These are phyloP conservation scores for Kuraishia hungarica DNA, from an alignment of 805 yeast genomes.

Conservation along the genomic window DNA sequence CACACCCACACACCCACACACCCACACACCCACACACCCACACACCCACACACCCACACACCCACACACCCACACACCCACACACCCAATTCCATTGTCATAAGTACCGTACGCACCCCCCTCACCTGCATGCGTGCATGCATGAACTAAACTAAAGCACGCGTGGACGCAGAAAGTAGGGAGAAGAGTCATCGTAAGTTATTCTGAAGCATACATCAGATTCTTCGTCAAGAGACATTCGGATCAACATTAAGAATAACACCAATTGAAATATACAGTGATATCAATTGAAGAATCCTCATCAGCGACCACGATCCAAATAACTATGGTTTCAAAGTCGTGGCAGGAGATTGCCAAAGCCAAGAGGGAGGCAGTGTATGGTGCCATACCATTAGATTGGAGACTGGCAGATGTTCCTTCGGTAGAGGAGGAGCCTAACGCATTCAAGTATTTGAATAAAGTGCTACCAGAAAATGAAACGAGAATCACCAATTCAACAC, in stretches of 20 bases:
- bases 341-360: not conserved
- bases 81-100: too few species aligned
- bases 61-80: too few species aligned
- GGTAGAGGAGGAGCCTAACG: slow-evolving; percentile 18
- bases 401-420: slow-evolving; percentile 15
- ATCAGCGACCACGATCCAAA: too few species aligned
- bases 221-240: not conserved
- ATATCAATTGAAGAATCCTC: not conserved
- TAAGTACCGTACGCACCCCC: too few species aligned
- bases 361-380: not conserved
- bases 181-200: not conserved
- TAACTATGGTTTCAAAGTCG: not conserved
- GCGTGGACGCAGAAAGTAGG: not conserved
- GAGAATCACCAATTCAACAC: slow-evolving; percentile 13
- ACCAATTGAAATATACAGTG: not conserved
- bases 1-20: too few species aligned
- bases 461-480: slow-evolving; percentile 15
- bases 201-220: too few species aligned
- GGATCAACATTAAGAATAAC: not conserved
- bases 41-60: too few species aligned
- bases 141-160: not conserved
- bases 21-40: too few species aligned
- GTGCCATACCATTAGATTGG: slow-evolving; percentile 23
- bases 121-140: too few species aligned
- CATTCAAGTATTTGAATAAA: slow-evolving; percentile 12